A percentile compares a stretch with the other conserved stretches of the same genome.
These are phyloP conservation scores for Penicillium carneum DNA, from an alignment of 2,329 filamentous ascomycete genomes.

Conservation along the genomic window DNA sequence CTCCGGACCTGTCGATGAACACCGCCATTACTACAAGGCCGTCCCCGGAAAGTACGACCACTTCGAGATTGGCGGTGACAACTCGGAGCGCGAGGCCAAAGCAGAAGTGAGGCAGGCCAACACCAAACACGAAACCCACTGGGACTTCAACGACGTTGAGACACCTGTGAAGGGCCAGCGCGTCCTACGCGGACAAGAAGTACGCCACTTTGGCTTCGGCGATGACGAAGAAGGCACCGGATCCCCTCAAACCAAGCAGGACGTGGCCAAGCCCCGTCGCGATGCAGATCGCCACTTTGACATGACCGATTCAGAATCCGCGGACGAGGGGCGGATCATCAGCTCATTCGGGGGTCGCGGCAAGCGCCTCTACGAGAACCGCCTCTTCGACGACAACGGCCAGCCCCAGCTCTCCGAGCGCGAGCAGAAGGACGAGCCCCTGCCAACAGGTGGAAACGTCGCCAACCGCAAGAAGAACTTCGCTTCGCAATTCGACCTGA, in stretches of 20 bases:
- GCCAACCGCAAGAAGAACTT: slow-evolving; percentile 79
- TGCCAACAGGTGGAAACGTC: slow-evolving; percentile 74
- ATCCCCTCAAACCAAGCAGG: slow-evolving; percentile 59
- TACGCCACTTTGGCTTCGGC: slow-evolving; percentile 78
- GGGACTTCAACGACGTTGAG: slow-evolving; percentile 86
- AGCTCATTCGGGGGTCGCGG: slow-evolving; percentile 70
- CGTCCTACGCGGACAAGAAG: slow-evolving; percentile 71
- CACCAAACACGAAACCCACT: slow-evolving; percentile 70
- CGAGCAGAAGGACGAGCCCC: slow-evolving; percentile 51
- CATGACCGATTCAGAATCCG: slow-evolving; percentile 75
- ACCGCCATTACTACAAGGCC: slow-evolving; percentile 60
- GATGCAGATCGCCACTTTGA: slow-evolving; percentile 86
- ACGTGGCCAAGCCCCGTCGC: slow-evolving; percentile 72
- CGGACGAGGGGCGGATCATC: slow-evolving; percentile 49
- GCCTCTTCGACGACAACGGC: slow-evolving; percentile 70
- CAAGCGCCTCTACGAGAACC: slow-evolving; percentile 77
- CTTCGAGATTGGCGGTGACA: slow-evolving; percentile 47
- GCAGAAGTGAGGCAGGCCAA: slow-evolving; percentile 38
- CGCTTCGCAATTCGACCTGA: slow-evolving; percentile 77
- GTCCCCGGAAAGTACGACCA: slow-evolving; percentile 83
- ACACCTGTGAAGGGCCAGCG: slow-evolving; percentile 78
- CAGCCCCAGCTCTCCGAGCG: slow-evolving; percentile 56
- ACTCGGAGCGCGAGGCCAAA: slow-evolving; percentile 41
- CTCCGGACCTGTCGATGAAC: slow-evolving; percentile 38
- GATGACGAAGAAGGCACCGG: slow-evolving; percentile 63